phyloP scores from a whole-genome alignment of 2,329 filamentous ascomycete species.

The Fonsecaea nubica region DNA sequence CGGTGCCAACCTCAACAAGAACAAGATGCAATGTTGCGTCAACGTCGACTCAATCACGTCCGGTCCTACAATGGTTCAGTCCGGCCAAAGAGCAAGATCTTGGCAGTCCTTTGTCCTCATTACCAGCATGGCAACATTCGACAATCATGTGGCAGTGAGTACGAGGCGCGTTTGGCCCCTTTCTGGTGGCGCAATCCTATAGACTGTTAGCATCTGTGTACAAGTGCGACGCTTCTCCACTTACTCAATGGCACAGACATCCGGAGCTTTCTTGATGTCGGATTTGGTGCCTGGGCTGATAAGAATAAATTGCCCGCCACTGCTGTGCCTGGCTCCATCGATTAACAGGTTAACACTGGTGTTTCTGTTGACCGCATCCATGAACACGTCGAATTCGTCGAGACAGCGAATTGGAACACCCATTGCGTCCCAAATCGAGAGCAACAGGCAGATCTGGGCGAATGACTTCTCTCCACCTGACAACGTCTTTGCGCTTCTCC shows the following conservation, averaged over 20 bases:
- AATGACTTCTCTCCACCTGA: conserved; percentile 98
- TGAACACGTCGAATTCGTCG: conserved; percentile 99
- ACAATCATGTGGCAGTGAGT: conserved; percentile 42
- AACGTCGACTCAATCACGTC: neutral
- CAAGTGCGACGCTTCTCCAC: conserved; percentile 31
- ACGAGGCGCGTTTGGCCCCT: conserved; percentile 51
- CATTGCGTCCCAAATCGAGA: conserved; percentile 98
- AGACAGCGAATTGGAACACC: conserved; percentile 92
- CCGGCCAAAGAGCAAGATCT: neutral
- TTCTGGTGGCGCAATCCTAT: conserved; percentile 51
- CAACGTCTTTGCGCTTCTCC: conserved; percentile 86
- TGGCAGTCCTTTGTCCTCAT: neutral
- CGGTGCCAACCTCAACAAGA: neutral
- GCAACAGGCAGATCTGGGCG: conserved; percentile 89
- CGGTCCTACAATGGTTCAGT: neutral
- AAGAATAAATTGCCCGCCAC: conserved; percentile 93
- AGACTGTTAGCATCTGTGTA: conserved; percentile 26
- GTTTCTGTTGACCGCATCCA: conserved; percentile 95
- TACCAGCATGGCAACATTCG: neutral
- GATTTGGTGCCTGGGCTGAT: conserved; percentile 90
- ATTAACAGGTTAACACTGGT: conserved; percentile 97
- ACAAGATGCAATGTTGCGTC: neutral
- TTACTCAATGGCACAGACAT: conserved; percentile 54
- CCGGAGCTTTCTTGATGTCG: conserved; percentile 53
- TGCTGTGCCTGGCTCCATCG: conserved; percentile 78